Base-by-base conservation (phyloP, 306 rosid genomes). In the Astragalus membranaceus region DNA sequence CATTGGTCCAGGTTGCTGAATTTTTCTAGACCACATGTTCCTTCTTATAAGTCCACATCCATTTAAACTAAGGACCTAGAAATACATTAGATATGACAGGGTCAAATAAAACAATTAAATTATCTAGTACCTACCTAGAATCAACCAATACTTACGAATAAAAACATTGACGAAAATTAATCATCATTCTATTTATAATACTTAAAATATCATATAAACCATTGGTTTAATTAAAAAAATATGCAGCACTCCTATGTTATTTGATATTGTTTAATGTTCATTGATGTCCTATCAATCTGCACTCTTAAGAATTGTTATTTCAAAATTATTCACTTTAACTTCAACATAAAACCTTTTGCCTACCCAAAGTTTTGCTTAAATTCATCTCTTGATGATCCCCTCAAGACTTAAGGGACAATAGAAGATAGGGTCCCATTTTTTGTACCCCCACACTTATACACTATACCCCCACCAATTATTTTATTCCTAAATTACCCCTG, bases 1-100 rank as follows among this genome's bases (percentile, higher is more conserved):
- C 98, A 29, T 79, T 90, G 75, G 86, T 94, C 75, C 92, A 88
- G 98, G 97, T 94, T 39, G 76, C 72, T 57, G 35, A 47, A 60
- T 69, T 51, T 69, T 58, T 74, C 58, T 15, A 41, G 26, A 32
- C 36, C 48, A 33, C 12, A 0, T 36, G 4, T 66, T 48, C 29
- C 46, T 73, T 16, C 60, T 33, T 51, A 14, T 17, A 39, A 59
- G 53, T 30, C 29, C 48, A 16, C 33, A 43, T 8, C 37, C 59
- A 7, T 36, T 11, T 64, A 37, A 56, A 64, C 14, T 37, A 15
- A 0, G 50, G 35, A 37, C 61, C 63, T 61, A 29, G 42, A 32
- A 44, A 42, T 58, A 42, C 32, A 44, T 20, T 13, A 16, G 7
- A 6, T 12, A 69, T 12, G 10, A 51, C 35, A 43, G 54, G 58